Evolutionary conservation across 2,329 filamentous ascomycete species (phyloP).

Genomic region (Alternaria ethzedia): DNA sequence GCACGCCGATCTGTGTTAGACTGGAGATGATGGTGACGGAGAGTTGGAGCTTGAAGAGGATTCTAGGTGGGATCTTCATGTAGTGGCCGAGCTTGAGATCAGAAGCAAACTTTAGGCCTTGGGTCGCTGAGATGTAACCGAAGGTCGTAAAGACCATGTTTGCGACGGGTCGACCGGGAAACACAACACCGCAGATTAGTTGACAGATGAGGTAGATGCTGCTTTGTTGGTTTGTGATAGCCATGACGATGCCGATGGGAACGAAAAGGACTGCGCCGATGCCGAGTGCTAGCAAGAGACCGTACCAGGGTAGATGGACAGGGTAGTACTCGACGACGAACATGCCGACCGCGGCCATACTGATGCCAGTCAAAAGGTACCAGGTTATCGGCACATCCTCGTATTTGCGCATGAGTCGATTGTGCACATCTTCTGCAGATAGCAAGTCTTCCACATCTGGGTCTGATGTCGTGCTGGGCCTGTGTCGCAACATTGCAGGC

Average conservation of each 20-base stretch:
- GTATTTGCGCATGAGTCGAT: constrained; percentile 81
- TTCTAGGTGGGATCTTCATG: constrained; percentile 84
- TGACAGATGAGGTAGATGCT: constrained; percentile 88
- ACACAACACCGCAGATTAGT: constrained; percentile 79
- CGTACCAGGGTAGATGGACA: constrained; percentile 85
- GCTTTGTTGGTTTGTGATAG: constrained; percentile 87
- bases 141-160: constrained; percentile 96
- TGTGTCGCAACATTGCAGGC: constrained; percentile 21
- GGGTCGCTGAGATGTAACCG: constrained; percentile 85
- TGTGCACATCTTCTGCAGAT: constrained; percentile 80
- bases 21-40: constrained; percentile 77
- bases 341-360: constrained; percentile 79
- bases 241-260: constrained; percentile 91
- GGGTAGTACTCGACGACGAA: constrained; percentile 83
- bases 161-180: constrained; percentile 83
- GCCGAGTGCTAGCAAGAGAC: constrained; percentile 76
- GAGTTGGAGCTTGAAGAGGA: constrained; percentile 79
- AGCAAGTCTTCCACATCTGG: constrained; percentile 61
- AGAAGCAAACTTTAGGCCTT: constrained; percentile 87
- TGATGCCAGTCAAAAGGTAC: constrained; percentile 78
- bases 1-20: constrained; percentile 79
- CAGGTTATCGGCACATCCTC: constrained; percentile 80
- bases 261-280: constrained; percentile 86
- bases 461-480: constrained; percentile 42
- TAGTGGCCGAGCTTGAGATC: constrained; percentile 89